Percentiles rank a stretch among this genome's conserved stretches.
Evolutionary conservation across 169 alveolate species (phyloP).

Genomic region (Babesia bovis): DNA sequence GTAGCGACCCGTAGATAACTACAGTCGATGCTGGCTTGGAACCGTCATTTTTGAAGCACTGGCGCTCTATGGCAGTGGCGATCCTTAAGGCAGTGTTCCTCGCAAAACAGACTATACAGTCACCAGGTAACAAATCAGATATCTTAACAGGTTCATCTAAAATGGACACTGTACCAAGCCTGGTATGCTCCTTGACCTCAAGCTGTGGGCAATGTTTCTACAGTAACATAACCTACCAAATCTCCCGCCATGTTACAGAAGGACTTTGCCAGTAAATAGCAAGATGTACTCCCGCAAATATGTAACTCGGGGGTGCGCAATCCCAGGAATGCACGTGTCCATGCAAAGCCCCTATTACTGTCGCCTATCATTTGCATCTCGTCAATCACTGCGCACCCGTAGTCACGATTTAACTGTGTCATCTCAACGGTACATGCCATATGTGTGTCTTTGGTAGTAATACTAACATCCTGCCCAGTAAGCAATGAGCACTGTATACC

Average conservation of each 20-base stretch:
- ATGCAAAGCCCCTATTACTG: constrained; percentile 86
- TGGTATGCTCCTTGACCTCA: constrained; percentile 57
- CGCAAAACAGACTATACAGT: constrained; percentile 88
- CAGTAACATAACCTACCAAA: constrained; percentile 22
- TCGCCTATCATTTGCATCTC: constrained; percentile 90
- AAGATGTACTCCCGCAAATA: constrained; percentile 56
- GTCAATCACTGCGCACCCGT: constrained; percentile 88
- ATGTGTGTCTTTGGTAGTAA: constrained; percentile 75
- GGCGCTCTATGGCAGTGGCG: constrained; percentile 57
- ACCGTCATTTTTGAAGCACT: constrained; percentile 28
- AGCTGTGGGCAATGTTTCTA: constrained; percentile 28
- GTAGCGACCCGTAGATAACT: constrained; percentile 84
- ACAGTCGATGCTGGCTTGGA: constrained; percentile 57
- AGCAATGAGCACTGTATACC: constrained; percentile 78
- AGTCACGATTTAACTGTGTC: constrained; percentile 76
- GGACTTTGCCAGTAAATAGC: constrained; percentile 19
- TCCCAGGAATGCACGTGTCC: constrained; percentile 90
- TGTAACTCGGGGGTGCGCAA: constrained; percentile 80
- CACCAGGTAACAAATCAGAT: constrained; percentile 84
- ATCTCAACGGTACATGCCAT: constrained; percentile 89
- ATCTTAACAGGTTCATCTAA: constrained; percentile 64
- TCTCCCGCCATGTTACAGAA: constrained; percentile 47
- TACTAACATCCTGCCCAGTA: constrained; percentile 86
- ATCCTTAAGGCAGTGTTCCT: constrained; percentile 71
- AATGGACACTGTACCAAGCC: constrained; percentile 59